Evolutionary conservation across 2,329 filamentous ascomycete species (phyloP), one percentile per base, ranked within the genome.

Genomic region (Hortaea werneckii): DNA sequence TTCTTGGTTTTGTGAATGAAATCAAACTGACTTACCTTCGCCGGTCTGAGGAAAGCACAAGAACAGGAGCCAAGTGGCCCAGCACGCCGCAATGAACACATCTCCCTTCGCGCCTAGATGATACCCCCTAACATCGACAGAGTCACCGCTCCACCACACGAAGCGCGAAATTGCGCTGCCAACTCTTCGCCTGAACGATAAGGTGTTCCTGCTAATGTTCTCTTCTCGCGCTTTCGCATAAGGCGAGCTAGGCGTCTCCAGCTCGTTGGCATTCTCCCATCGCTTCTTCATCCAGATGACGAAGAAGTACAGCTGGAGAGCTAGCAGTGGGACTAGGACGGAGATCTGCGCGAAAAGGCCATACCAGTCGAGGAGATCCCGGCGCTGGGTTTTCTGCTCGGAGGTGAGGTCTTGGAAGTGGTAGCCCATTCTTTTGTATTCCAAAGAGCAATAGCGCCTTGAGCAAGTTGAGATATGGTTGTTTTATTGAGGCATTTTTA

Each of bases 321-420:
- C 48, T 3, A 67, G 52, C 10, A 77, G 54, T 27, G 73, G 62
- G 4, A 72, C 50, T 6, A 79, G 48, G 5, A 73, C 66, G 1
- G 77, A 78, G 50, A 70, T 61, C 58, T 80, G 77, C 11, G 77
- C 78, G 34, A 75, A 62, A n/a, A 67, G 60, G 5, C 75, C 77
- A 44, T 78, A 76, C 42, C 64, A 63, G 54, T 79, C 72, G n/a
- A 82, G 69, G 27, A 74, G 58, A 26, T 70, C 63, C 30, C 77
- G 68, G 32, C 78, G 69, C 27, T 68, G 66, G 40, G 72, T 63
- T 45, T 72, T 69, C 52, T 79, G 71, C 27, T 69, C 64, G 10
- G 71, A 61, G 9, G 68, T 66, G 27, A 78, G 64, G n/a, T 66
- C 66, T 29, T n/a, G 27, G 51, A 80, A 80, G 28, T 70, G 70